Conservation (phyloP, 495 filamentous ascomycete species). For the Talaromyces wortmannii region DNA sequence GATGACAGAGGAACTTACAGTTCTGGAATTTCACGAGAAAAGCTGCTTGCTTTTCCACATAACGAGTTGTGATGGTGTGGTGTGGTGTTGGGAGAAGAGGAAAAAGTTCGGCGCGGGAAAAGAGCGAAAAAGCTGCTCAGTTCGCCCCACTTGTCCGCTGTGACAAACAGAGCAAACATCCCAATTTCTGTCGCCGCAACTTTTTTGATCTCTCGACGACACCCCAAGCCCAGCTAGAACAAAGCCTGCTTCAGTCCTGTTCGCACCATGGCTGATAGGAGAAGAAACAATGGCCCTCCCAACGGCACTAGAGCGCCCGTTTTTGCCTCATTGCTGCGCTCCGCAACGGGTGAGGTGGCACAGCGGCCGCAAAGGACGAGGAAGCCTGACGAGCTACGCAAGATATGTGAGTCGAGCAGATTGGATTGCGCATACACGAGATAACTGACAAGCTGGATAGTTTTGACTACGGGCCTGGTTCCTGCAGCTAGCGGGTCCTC, state of each 20-base stretch:
- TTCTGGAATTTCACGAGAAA: not conserved
- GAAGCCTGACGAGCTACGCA: constrained; percentile 60
- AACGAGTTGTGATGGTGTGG: not conserved
- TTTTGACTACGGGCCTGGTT: constrained; percentile 83
- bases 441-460: constrained; percentile 31
- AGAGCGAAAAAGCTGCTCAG: constrained; percentile 6
- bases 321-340: constrained; percentile 44
- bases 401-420: constrained; percentile 61
- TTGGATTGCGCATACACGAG: not conserved
- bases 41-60: not conserved
- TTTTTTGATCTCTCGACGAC: constrained; percentile 10
- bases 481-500: constrained; percentile 92
- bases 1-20: not conserved
- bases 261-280: constrained; percentile 62
- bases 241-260: no score
- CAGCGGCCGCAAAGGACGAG: constrained; percentile 43
- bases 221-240: no score
- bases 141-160: constrained; percentile 10
- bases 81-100: constrained; percentile 12
- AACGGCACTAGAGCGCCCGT: constrained; percentile 71
- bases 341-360: constrained; percentile 25
- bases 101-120: constrained; percentile 10
- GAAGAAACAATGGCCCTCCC: constrained; percentile 82
- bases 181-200: constrained; percentile 18
- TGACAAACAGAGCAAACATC: constrained; percentile 39